These are phyloP conservation scores for Globisporangium irregulare DNA, from an alignment of 352 stramenopile genomes.

Conservation along the genomic window DNA sequence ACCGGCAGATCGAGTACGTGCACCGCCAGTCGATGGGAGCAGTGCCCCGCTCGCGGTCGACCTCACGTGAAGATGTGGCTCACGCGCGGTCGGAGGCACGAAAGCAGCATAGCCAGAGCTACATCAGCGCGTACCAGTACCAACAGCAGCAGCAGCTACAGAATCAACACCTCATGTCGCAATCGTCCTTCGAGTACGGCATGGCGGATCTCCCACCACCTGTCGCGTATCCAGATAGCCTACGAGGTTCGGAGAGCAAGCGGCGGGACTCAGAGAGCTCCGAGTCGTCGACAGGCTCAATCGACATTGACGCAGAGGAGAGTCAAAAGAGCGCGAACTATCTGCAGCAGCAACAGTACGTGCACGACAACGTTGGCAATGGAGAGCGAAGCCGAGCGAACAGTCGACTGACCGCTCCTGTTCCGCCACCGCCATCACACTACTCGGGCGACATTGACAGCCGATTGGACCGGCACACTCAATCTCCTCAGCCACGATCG, in stretches of 20 bases:
- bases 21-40: conserved; percentile 6
- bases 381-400: conserved; percentile 6
- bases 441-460: conserved; percentile 4
- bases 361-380: not conserved
- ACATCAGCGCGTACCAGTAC: conserved; percentile 14
- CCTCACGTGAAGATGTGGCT: conserved; percentile 9
- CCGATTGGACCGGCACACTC: not conserved
- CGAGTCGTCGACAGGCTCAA: conserved; percentile 59
- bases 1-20: conserved; percentile 11
- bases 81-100: not conserved
- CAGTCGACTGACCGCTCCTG: conserved; percentile 22
- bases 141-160: conserved; percentile 17
- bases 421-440: conserved; percentile 10
- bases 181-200: conserved; percentile 27
- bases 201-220: not conserved
- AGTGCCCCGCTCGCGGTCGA: conserved; percentile 3
- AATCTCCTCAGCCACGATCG: not conserved
- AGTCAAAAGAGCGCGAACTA: conserved; percentile 8
- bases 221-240: conserved; percentile 7
- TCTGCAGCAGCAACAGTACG: not conserved
- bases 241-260: conserved; percentile 17
- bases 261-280: conserved; percentile 50
- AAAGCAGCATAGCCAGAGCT: conserved; percentile 13
- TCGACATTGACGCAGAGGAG: conserved; percentile 60
- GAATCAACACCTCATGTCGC: conserved; percentile 19